Base-by-base conservation (phyloP, 1,139 yeast genomes). In the Yamadazyma trypodendri region DNA sequence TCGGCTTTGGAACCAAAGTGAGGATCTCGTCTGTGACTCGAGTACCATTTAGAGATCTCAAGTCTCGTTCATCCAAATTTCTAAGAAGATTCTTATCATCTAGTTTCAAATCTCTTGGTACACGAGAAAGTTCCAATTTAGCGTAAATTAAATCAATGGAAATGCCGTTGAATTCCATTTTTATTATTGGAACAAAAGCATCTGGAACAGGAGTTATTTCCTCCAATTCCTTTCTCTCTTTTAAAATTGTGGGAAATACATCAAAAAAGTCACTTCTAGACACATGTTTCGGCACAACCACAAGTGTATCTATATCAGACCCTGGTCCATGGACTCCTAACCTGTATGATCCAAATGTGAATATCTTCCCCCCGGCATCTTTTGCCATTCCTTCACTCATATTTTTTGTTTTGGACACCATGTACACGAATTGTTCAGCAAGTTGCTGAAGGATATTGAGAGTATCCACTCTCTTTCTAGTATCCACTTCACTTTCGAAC, bases 311-410 rank as follows among this genome's bases (percentile, higher is more conserved):
- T 42, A 92, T 92, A 81, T 92, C 99, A 0, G 96, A 86, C 0
- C 98, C 97, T 0, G 98, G 98, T 0, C 98, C 97, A 63, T 90
- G 88, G 6, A 92, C 98, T 2, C 98, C 98, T 32, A 92, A 65
- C 44, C 96, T 72, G 55, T 90, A 92, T 0, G 97, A 90, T 0
- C 99, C 99, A 62, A 78, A 92, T 0, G 97, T 89, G 58, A 90
- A 92, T 11, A 94, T 78, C 60, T 94, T 94, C 13, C 98, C 98
- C 28, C 98, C 98, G 0, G 97, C 95, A 60, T 92, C 98, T 44
- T 68, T 76, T 0, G 98, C 96, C 96, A 92, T 89, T 4, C 97
- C 96, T 44, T 92, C 97, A 23, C 92, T 80, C 97, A 92, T 89
- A 55, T 92, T 89, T 55, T 84, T 87, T 42, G 72, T 78, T 45